Conservation (phyloP, 2,329 filamentous ascomycete genomes). For the Cladophialophora immunda region DNA sequence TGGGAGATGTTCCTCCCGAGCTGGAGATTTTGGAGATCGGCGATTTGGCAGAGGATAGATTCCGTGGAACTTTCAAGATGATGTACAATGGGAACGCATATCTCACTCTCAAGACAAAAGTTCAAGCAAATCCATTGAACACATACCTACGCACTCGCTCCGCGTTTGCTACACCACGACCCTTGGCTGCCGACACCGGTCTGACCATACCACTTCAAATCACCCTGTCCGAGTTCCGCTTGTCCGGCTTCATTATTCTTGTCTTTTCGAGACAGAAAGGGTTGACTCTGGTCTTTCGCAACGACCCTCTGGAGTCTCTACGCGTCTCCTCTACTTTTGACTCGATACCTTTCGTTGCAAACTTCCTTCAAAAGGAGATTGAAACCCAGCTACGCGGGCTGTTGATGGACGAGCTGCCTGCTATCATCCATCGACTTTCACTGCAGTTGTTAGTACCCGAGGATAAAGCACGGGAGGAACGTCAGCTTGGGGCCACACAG, state of each 20-base stretch:
- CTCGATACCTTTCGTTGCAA: conserved; percentile 96
- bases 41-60: conserved; percentile 94
- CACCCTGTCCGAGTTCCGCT: conserved; percentile 91
- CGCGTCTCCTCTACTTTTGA: conserved; percentile 99
- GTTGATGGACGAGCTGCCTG: conserved; percentile 97
- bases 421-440: conserved; percentile 93
- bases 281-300: conserved; percentile 93
- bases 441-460: conserved; percentile 90
- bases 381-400: conserved; percentile 89
- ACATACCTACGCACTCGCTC: conserved; percentile 94
- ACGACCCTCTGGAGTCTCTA: conserved; percentile 95
- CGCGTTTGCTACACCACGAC: conserved; percentile 89
- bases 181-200: conserved; percentile 83
- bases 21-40: conserved; percentile 98
- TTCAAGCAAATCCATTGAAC: conserved; percentile 97
- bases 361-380: conserved; percentile 95
- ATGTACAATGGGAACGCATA: conserved; percentile 96
- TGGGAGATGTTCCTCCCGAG: conserved; percentile 92
- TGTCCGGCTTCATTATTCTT: conserved; percentile 96
- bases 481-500: conserved; percentile 61
- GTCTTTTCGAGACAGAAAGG: conserved; percentile 99
- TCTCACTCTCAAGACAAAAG: conserved; percentile 91
- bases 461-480: conserved; percentile 73
- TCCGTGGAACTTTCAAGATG: conserved; percentile 99
- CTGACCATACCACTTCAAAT: conserved; percentile 98